Evolutionary conservation across 2,329 filamentous ascomycete species (phyloP).

Genomic region (Neonectria magnoliae): DNA sequence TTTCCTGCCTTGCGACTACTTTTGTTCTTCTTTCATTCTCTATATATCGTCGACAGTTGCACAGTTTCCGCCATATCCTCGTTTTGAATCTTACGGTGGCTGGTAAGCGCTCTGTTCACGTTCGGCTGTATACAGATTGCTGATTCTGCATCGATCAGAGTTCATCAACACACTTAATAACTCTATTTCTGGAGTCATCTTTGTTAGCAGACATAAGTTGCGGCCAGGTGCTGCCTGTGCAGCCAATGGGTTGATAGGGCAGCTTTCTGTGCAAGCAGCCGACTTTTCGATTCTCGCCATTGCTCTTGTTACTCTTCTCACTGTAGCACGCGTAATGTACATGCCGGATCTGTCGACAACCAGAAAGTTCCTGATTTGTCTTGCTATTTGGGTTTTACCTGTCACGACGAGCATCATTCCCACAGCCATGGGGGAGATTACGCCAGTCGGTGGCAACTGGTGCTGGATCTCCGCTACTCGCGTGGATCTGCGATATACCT

Average conservation of each 20-base stretch:
- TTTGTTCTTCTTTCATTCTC: conserved; percentile 36
- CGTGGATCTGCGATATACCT: conserved; percentile 53
- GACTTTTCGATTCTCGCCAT: conserved; percentile 41
- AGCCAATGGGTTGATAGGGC: conserved; percentile 34
- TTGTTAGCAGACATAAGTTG: conserved; percentile 21
- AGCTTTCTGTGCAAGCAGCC: conserved; percentile 37
- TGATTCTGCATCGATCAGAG: conserved; percentile 15
- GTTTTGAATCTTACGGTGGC: conserved; percentile 38
- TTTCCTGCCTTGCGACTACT: conserved; percentile 35
- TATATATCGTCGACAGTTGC: conserved; percentile 35
- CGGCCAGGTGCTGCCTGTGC: conserved; percentile 27
- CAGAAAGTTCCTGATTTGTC: conserved; percentile 28
- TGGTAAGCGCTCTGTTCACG: conserved; percentile 19
- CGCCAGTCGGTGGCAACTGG: conserved; percentile 56
- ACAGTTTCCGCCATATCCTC: conserved; percentile 37
- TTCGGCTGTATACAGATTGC: neutral
- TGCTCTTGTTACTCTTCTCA: conserved; percentile 37
- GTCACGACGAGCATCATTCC: conserved; percentile 34
- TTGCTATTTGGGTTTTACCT: conserved; percentile 33
- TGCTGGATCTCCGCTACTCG: conserved; percentile 55
- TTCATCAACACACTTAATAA: conserved; percentile 40
- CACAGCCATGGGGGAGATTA: conserved; percentile 32
- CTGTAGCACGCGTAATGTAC: conserved; percentile 33
- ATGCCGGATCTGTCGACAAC: conserved; percentile 29
- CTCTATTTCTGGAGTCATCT: conserved; percentile 36